phyloP scores from a whole-genome alignment of 805 yeast species.

The Candida wancherniae region DNA sequence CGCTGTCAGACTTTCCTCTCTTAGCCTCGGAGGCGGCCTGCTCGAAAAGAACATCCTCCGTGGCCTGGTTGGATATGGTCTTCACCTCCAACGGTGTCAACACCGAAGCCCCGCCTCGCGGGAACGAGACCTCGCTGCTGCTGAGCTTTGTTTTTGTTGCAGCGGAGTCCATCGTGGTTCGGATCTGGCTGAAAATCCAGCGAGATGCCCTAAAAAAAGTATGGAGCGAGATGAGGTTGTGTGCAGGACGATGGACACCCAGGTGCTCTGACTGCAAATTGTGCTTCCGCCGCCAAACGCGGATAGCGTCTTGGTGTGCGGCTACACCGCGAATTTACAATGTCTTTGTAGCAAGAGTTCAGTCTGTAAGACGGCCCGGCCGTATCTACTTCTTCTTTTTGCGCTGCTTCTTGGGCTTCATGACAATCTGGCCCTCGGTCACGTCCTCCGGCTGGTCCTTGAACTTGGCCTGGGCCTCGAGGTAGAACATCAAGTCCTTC shows the following conservation, averaged over 20 bases:
- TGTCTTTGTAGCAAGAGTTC: no score
- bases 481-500: conserved; percentile 72
- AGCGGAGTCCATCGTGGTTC: conserved; percentile 18
- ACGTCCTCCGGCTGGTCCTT: conserved; percentile 68
- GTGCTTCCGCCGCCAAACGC: no score
- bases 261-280: no score
- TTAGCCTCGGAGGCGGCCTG: conserved; percentile 32
- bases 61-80: conserved; percentile 89
- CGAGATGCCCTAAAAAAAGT: no score
- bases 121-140: conserved; percentile 62
- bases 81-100: conserved; percentile 87
- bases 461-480: conserved; percentile 70
- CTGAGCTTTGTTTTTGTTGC: conserved; percentile 26
- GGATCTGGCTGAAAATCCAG: no score
- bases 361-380: no score
- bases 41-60: conserved; percentile 79
- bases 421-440: conserved; percentile 61
- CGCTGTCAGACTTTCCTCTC: conserved; percentile 23
- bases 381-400: conserved; percentile 10
- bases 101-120: conserved; percentile 92
- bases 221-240: conserved; percentile 4
- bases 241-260: conserved; percentile 5
- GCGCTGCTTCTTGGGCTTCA: conserved; percentile 22
- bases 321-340: no score
- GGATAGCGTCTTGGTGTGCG: no score